Conservation (phyloP, 192 early-diverging fungal genomes). For the Entomortierella beljakovae region DNA sequence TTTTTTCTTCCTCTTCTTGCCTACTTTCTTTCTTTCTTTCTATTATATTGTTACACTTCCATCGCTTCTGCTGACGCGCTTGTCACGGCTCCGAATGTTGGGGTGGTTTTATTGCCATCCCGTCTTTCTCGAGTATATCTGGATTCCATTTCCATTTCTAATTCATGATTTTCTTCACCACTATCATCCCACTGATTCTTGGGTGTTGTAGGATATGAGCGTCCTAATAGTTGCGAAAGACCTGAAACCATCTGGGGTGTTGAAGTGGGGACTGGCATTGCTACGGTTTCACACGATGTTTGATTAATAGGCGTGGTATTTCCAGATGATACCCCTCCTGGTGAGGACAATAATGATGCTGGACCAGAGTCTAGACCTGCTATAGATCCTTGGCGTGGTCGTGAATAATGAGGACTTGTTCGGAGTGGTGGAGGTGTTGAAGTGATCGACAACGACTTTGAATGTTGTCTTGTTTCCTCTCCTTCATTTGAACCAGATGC, state of each 20-base stretch:
- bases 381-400: not conserved
- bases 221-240: constrained; percentile 22
- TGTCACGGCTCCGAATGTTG: constrained; percentile 21
- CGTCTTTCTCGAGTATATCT: not conserved
- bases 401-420: not conserved
- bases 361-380: too few relatives aligned
- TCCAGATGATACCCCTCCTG: not conserved
- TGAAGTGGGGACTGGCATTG: not conserved
- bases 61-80: constrained; percentile 29
- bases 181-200: not conserved
- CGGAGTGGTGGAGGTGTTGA: not conserved
- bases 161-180: not conserved
- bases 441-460: not conserved
- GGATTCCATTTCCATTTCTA: not conserved
- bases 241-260: constrained; percentile 10
- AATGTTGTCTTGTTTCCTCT: not conserved
- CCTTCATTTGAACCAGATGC: not conserved
- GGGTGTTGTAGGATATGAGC: not conserved
- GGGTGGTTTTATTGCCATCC: not conserved
- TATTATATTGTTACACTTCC: constrained; percentile 17
- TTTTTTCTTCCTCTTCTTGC: too few relatives aligned
- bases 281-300: not conserved
- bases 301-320: not conserved
- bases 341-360: not conserved
- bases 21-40: not conserved